Evolutionary conservation across 345 rosid species (phyloP), one percentile per base, ranked within the genome.

Genomic region (Hevea brasiliensis): DNA sequence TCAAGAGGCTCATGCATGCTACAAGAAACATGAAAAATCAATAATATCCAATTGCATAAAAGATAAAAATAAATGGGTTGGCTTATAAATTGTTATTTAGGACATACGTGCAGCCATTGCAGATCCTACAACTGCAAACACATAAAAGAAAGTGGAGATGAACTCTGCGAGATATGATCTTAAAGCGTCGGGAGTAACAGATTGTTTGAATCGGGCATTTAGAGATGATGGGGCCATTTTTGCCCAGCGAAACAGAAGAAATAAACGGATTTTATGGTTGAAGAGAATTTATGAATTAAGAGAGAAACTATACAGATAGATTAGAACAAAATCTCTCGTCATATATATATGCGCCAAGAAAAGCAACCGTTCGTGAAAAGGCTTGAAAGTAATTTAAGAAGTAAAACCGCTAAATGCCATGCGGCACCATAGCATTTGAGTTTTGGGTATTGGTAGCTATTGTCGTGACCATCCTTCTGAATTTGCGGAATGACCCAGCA

Each of bases 111-210:
- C 83, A 71, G 97, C 77, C 94, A 92, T 89, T 81, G 90, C 63
- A 42, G 99, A 92, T 67, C 99, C 99, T 10, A 95, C 88, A 51
- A 87, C 96, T 0, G 88, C 87, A 47, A 92, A 81, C 21, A 92
- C 98, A 51, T 79, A 92, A 65, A 87, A 89, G 94, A 95, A 95
- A 35, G 98, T 89, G 44, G 98, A 91, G 81, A 92, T 89, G 72
- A 92, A 91, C 91, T 92, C 96, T 0, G 97, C 93, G 1, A 95
- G 84, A 65, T 95, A 92, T 2, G 92, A 83, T 74, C 94, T 78
- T 32, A 91, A 78, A 3, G 99, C 90, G 51, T 72, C 78, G 6
- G 58, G 73, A 20, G 87, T 84, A n/a, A 90, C 54, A 4, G 87
- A 80, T 74, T 82, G 84, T 13, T 74, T 40, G 59, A 90, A 84